phyloP scores from a whole-genome alignment of 345 rosid genomes.

The Citrus trifoliata region DNA sequence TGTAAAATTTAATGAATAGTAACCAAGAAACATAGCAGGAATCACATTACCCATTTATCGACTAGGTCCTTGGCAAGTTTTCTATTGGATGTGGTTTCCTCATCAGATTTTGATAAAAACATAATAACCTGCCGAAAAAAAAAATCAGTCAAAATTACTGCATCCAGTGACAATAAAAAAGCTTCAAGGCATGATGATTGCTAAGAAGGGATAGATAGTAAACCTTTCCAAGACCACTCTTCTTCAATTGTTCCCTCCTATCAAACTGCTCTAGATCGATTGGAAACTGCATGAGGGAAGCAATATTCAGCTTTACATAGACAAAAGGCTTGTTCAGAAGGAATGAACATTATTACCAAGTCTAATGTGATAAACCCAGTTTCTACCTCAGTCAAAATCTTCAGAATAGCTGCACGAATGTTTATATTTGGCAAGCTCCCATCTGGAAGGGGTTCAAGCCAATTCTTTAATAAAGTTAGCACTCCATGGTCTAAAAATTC shows the following conservation, averaged over 20 bases:
- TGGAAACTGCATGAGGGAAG: slow-evolving; percentile 60
- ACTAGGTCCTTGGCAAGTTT: slow-evolving; percentile 96
- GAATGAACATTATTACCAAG: slow-evolving; percentile 7
- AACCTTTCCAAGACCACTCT: slow-evolving; percentile 99
- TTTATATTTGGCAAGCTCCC: slow-evolving; percentile 95
- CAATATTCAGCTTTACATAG: slow-evolving; percentile 17
- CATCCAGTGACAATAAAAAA: neutral
- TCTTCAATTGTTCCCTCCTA: slow-evolving; percentile 89
- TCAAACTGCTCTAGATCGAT: slow-evolving; percentile 94
- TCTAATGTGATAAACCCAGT: slow-evolving; percentile 2
- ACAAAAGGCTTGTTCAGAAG: neutral
- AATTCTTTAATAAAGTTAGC: slow-evolving; percentile 72
- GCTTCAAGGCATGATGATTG: neutral
- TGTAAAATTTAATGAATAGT: neutral
- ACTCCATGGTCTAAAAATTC: slow-evolving; percentile 98
- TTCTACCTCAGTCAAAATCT: slow-evolving; percentile 73
- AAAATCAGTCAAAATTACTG: slow-evolving; percentile 8
- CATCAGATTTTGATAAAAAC: slow-evolving; percentile 96
- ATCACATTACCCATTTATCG: slow-evolving; percentile 84
- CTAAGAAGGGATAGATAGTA: neutral
- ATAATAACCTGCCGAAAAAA: slow-evolving; percentile 68
- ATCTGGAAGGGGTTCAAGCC: slow-evolving; percentile 99
- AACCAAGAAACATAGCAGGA: neutral
- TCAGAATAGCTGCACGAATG: slow-evolving; percentile 85
- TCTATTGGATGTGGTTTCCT: slow-evolving; percentile 91